Percentiles rank a stretch among this genome's conserved stretches.
phyloP scores from a whole-genome alignment of 1,284 basidiomycete species.

The Heliocybe sulcata region DNA sequence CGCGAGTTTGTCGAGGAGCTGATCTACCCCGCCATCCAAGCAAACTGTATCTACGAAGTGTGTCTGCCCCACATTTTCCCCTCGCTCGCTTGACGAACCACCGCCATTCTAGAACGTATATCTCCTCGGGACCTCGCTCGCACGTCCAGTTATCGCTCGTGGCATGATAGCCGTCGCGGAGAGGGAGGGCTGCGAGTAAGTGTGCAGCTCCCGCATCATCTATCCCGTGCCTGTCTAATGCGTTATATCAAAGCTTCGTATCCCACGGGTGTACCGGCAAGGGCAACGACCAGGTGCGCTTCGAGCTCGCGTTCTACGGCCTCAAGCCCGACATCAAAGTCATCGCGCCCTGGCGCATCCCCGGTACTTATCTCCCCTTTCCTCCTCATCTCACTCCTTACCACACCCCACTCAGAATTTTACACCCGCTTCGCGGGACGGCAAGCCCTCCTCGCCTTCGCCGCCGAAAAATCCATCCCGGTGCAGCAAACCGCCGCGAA shows the following conservation, averaged over 20 bases:
- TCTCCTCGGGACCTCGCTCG: slow-evolving; percentile 95
- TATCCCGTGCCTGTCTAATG: slow-evolving; percentile 3
- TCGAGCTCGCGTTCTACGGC: slow-evolving; percentile 98
- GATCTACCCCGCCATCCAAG: slow-evolving; percentile 97
- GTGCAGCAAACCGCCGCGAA: slow-evolving; percentile 95
- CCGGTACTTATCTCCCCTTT: slow-evolving; percentile 41
- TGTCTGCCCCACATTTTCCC: slow-evolving; percentile 5
- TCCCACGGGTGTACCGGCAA: slow-evolving; percentile 99
- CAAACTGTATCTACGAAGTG: slow-evolving; percentile 98
- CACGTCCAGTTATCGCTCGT: slow-evolving; percentile 96
- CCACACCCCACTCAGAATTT: slow-evolving; percentile 57
- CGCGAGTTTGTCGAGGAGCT: slow-evolving; percentile 95
- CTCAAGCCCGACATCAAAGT: slow-evolving; percentile 99
- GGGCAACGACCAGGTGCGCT: slow-evolving; percentile 99
- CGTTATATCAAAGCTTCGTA: slow-evolving; percentile 70
- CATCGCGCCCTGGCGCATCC: slow-evolving; percentile 95
- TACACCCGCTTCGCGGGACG: slow-evolving; percentile 97
- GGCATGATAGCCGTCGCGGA: slow-evolving; percentile 97
- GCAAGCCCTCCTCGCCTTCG: slow-evolving; percentile 87
- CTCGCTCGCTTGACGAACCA: slow-evolving; percentile 3
- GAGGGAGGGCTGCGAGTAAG: slow-evolving; percentile 88
- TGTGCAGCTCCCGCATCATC: slow-evolving; percentile 7
- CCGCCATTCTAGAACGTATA: slow-evolving; percentile 72
- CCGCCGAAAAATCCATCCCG: slow-evolving; percentile 85
- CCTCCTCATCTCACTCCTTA: not conserved